phyloP scores from a whole-genome alignment of 352 stramenopile species.

The Stramenopiles sp. region DNA sequence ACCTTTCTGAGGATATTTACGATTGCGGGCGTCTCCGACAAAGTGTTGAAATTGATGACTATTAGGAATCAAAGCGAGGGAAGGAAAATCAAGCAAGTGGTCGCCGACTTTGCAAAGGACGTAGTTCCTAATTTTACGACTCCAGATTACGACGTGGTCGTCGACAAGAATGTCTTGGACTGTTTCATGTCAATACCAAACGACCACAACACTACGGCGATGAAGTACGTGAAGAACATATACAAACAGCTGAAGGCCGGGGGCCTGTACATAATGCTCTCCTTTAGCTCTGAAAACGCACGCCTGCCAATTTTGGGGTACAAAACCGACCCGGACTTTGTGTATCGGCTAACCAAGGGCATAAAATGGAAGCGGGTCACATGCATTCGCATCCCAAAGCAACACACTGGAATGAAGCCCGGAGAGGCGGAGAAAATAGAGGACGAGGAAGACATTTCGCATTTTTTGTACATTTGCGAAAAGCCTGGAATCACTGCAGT shows the following conservation, averaged over 20 bases:
- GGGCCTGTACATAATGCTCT: neutral
- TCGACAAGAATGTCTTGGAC: neutral
- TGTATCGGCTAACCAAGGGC: neutral
- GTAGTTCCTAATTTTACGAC: neutral
- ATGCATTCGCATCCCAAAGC: neutral
- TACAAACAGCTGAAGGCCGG: neutral
- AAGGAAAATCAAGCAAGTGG: neutral
- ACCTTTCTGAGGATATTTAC: neutral
- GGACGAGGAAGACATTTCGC: neutral
- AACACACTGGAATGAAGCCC: neutral
- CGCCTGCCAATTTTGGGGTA: neutral
- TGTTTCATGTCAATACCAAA: constrained; percentile 7
- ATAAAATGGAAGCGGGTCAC: neutral
- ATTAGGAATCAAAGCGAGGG: neutral
- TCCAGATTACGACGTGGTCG: neutral
- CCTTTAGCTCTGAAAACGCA: neutral
- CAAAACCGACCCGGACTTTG: neutral
- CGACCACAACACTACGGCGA: neutral
- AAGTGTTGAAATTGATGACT: neutral
- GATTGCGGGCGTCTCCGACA: neutral
- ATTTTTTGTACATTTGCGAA: neutral
- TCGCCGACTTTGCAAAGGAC: neutral
- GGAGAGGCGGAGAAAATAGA: neutral
- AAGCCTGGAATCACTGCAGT: neutral
- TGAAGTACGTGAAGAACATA: neutral